phyloP scores from a whole-genome alignment of 306 rosid species.

The Crotalaria pallida region DNA sequence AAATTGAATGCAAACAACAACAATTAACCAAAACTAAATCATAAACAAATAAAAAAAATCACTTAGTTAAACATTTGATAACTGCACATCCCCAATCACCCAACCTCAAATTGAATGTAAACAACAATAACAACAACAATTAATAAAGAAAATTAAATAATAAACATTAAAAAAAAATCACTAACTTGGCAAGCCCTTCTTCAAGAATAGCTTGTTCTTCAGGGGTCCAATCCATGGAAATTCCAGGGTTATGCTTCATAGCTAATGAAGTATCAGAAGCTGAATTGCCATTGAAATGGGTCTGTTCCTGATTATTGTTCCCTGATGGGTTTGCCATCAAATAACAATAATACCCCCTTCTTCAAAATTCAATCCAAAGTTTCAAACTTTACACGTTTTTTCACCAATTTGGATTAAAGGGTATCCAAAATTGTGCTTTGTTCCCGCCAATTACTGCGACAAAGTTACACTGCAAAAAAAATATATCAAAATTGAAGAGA shows the following conservation, averaged over 20 bases:
- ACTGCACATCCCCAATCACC: neutral
- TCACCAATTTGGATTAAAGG: slow-evolving; percentile 22
- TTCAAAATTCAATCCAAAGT: neutral
- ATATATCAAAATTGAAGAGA: neutral
- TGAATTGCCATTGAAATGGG: slow-evolving; percentile 73
- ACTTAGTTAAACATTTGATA: neutral
- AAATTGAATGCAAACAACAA: too few species aligned
- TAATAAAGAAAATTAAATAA: neutral
- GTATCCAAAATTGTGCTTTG: slow-evolving; percentile 34
- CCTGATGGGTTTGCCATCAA: slow-evolving; percentile 66
- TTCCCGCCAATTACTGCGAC: slow-evolving; percentile 69
- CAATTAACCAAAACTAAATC: too few species aligned
- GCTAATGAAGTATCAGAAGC: slow-evolving; percentile 55
- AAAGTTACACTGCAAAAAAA: slow-evolving; percentile 15
- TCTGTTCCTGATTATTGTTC: slow-evolving; percentile 67
- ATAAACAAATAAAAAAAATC: too few species aligned
- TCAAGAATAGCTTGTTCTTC: slow-evolving; percentile 86
- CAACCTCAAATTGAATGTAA: neutral
- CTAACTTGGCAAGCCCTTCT: slow-evolving; percentile 79
- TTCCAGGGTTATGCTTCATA: slow-evolving; percentile 93
- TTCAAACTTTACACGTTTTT: slow-evolving; percentile 6
- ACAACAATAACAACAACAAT: neutral
- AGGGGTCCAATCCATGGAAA: slow-evolving; percentile 73
- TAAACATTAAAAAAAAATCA: neutral
- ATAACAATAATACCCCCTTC: slow-evolving; percentile 2